phyloP scores from a whole-genome alignment of 2,329 filamentous ascomycete species.

The Cyphellophora europaea region DNA sequence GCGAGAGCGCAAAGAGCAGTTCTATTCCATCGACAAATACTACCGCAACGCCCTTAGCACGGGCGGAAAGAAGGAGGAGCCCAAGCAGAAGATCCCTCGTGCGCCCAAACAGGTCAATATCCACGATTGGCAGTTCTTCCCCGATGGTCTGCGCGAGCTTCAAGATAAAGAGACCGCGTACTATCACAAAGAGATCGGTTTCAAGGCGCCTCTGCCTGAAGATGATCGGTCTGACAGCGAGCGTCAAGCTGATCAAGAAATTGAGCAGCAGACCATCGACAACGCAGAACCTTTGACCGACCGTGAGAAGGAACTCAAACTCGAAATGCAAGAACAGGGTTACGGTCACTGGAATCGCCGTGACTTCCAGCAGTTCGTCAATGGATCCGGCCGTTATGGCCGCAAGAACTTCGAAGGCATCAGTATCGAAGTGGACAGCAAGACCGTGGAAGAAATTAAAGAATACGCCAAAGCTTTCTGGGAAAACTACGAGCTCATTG shows the following conservation, averaged over 20 bases:
- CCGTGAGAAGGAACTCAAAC: slow-evolving; percentile 81
- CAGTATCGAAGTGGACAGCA: slow-evolving; percentile 82
- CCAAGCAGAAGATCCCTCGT: slow-evolving; percentile 90
- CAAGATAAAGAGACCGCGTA: slow-evolving; percentile 95
- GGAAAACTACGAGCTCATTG: slow-evolving; percentile 85
- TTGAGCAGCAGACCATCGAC: slow-evolving; percentile 89
- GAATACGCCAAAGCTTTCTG: slow-evolving; percentile 88
- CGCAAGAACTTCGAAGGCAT: slow-evolving; percentile 79
- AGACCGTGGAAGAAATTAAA: slow-evolving; percentile 74
- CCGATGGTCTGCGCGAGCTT: slow-evolving; percentile 69
- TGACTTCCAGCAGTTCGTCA: slow-evolving; percentile 97
- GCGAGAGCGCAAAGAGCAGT: slow-evolving; percentile 95
- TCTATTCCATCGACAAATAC: slow-evolving; percentile 98
- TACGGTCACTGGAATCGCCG: slow-evolving; percentile 94
- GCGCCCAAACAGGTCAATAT: slow-evolving; percentile 86
- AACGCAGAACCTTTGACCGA: slow-evolving; percentile 80
- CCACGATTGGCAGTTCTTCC: slow-evolving; percentile 98
- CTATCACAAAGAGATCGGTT: slow-evolving; percentile 91
- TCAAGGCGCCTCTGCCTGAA: slow-evolving; percentile 84
- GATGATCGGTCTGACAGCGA: slow-evolving; percentile 66
- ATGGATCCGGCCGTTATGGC: slow-evolving; percentile 86
- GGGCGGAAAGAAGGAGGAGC: slow-evolving; percentile 60
- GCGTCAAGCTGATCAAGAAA: slow-evolving; percentile 75
- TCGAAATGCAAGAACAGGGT: slow-evolving; percentile 68
- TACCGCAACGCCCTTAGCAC: slow-evolving; percentile 86